Percentiles rank a stretch among this genome's conserved stretches.
Conservation (phyloP, 495 filamentous ascomycete species). For the Usnea hakonensis region DNA sequence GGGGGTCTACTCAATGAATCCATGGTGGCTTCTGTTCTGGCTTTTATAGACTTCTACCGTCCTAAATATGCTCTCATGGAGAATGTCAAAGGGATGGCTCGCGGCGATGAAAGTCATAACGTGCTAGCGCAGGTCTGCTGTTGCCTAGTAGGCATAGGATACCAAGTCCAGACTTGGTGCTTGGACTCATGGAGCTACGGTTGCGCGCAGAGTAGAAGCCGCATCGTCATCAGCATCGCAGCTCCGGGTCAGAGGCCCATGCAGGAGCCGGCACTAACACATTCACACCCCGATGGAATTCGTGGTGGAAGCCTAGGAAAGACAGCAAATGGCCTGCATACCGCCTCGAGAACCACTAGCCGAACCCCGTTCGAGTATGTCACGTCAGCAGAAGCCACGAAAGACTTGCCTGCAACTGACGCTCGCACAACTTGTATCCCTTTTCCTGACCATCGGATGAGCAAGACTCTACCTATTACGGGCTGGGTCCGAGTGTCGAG, state of each 20-base stretch:
- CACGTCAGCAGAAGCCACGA: conserved; percentile 40
- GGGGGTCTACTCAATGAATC: conserved; percentile 55
- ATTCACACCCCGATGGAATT: conserved; percentile 43
- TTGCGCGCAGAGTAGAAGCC: conserved; percentile 50
- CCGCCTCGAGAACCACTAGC: conserved; percentile 42
- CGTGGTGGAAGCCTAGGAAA: conserved; percentile 41
- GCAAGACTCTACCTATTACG: conserved; percentile 19
- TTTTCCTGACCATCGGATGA: conserved; percentile 56
- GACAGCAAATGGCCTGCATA: conserved; percentile 51
- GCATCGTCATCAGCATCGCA: conserved; percentile 59
- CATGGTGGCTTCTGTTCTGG: conserved; percentile 62
- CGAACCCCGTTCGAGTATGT: conserved; percentile 51
- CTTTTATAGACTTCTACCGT: conserved; percentile 64
- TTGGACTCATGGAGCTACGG: conserved; percentile 64
- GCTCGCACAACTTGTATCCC: conserved; percentile 45
- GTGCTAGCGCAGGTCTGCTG: conserved; percentile 61
- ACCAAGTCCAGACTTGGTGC: conserved; percentile 56
- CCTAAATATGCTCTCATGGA: conserved; percentile 66
- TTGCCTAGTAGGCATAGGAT: conserved; percentile 62
- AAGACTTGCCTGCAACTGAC: conserved; percentile 53
- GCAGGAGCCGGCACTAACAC: conserved; percentile 50
- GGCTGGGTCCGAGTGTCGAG: conserved; percentile 27
- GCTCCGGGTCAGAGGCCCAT: conserved; percentile 49
- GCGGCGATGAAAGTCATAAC: conserved; percentile 38
- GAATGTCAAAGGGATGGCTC: conserved; percentile 59